Evolutionary conservation across 148 eudicot genomes (phyloP).

Genomic region (Silene conica): DNA sequence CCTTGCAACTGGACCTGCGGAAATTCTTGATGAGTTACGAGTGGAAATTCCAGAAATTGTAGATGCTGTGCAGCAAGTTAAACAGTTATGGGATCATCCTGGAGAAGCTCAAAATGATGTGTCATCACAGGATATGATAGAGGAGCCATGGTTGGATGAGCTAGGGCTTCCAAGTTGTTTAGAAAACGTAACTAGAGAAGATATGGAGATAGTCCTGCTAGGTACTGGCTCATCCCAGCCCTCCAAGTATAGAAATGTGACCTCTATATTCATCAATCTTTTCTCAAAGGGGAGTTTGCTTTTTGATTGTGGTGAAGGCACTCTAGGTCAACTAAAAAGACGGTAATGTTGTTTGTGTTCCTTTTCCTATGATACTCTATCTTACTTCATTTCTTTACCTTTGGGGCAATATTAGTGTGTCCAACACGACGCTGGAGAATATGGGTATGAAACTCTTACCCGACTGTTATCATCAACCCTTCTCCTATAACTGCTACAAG

Average conservation of each 20-base stretch:
- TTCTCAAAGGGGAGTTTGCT: slow-evolving; percentile 83
- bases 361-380: background rate
- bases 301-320: slow-evolving; percentile 96
- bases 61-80: slow-evolving; percentile 59
- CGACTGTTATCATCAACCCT: too few species aligned
- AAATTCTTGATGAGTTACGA: slow-evolving; percentile 53
- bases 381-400: background rate
- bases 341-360: slow-evolving; percentile 39
- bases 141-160: slow-evolving; percentile 77
- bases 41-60: slow-evolving; percentile 73
- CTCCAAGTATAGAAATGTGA: slow-evolving; percentile 94
- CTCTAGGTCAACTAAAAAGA: slow-evolving; percentile 91
- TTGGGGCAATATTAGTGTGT: too few species aligned
- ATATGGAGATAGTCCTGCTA: slow-evolving; percentile 87
- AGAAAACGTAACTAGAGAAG: slow-evolving; percentile 75
- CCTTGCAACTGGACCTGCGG: slow-evolving; percentile 21
- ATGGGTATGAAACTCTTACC: too few species aligned
- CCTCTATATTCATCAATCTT: slow-evolving; percentile 76
- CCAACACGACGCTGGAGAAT: too few species aligned
- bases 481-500: too few species aligned
- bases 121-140: slow-evolving; percentile 29
- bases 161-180: slow-evolving; percentile 63
- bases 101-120: slow-evolving; percentile 18
- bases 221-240: slow-evolving; percentile 99
- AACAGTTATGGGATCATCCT: slow-evolving; percentile 37